Evolutionary conservation across 2,329 filamentous ascomycete species (phyloP).

Genomic region (Sphaerulina musiva): DNA sequence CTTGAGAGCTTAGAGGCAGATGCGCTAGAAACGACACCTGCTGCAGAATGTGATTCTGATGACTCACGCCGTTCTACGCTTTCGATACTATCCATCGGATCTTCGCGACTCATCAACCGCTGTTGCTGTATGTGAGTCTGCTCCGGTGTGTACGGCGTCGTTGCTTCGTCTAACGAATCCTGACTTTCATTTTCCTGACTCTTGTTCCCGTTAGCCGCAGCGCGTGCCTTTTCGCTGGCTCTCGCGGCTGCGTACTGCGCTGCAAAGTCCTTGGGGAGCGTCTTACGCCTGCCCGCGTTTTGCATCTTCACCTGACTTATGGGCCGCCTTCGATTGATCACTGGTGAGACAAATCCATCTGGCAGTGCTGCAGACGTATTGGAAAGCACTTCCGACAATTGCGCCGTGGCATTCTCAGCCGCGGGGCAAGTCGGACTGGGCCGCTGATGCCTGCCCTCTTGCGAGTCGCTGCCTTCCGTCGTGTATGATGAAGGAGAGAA

Average conservation of each 20-base stretch:
- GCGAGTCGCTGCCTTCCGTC: background rate
- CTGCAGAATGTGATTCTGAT: background rate
- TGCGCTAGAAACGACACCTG: background rate
- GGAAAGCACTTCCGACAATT: background rate
- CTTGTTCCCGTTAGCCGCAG: background rate
- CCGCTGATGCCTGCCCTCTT: background rate
- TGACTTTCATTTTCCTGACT: background rate
- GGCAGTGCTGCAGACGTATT: slow-evolving; percentile 16
- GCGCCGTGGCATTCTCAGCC: background rate
- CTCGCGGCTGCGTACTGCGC: slow-evolving; percentile 4
- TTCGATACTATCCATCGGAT: background rate
- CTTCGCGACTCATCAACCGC: background rate
- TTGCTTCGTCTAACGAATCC: background rate
- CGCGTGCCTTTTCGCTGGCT: background rate
- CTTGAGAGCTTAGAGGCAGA: slow-evolving; percentile 12
- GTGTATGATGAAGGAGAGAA: background rate
- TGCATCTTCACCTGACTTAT: slow-evolving; percentile 18
- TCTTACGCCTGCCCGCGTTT: slow-evolving; percentile 22
- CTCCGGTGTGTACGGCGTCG: background rate
- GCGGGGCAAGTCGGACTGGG: background rate
- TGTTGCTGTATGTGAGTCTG: slow-evolving; percentile 4
- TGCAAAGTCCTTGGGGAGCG: slow-evolving; percentile 28
- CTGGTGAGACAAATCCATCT: slow-evolving; percentile 31
- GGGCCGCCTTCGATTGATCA: slow-evolving; percentile 19
- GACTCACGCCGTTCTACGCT: background rate